A percentile compares a stretch with the other conserved stretches of the same genome.
Conservation (phyloP, 148 eudicot species). For the Vaccinium vitisidaea region DNA sequence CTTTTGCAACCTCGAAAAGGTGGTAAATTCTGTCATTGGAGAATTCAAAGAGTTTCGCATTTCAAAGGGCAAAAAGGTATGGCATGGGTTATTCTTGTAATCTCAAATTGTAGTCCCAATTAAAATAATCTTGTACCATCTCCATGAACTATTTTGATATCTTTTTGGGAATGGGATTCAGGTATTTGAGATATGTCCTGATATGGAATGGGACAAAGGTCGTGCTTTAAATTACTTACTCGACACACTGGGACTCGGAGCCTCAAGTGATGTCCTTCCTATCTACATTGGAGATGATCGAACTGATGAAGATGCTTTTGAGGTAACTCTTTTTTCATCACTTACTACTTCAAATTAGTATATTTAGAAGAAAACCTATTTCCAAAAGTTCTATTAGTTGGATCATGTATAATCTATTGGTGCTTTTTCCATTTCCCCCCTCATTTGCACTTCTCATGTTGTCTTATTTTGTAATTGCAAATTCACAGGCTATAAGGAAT, state of each 20-base stretch:
- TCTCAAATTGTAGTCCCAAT: not conserved
- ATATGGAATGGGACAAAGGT: slow-evolving; percentile 68
- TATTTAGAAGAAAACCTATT: too few relatives aligned
- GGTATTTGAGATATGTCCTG: slow-evolving; percentile 71
- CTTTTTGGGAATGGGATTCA: slow-evolving; percentile 16
- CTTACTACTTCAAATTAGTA: not conserved
- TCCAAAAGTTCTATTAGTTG: too few relatives aligned
- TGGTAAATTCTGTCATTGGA: slow-evolving; percentile 30
- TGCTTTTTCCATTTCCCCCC: not conserved
- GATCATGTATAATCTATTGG: not conserved
- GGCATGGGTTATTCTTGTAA: not conserved
- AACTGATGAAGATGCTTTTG: slow-evolving; percentile 77
- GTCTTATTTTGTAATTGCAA: not conserved
- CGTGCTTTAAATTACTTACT: slow-evolving; percentile 61
- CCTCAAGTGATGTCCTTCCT: slow-evolving; percentile 50
- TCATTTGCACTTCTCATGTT: not conserved
- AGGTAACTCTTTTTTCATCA: slow-evolving; percentile 31
- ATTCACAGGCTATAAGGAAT: slow-evolving; percentile 35
- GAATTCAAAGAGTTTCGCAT: slow-evolving; percentile 44
- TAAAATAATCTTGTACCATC: not conserved
- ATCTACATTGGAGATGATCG: slow-evolving; percentile 67
- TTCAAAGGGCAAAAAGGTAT: slow-evolving; percentile 55
- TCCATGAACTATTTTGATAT: not conserved
- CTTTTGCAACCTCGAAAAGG: slow-evolving; percentile 32
- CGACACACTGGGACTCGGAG: slow-evolving; percentile 44